These are phyloP conservation scores for Eimeria zaria DNA, from an alignment of 169 alveolate species.

Conservation along the genomic window DNA sequence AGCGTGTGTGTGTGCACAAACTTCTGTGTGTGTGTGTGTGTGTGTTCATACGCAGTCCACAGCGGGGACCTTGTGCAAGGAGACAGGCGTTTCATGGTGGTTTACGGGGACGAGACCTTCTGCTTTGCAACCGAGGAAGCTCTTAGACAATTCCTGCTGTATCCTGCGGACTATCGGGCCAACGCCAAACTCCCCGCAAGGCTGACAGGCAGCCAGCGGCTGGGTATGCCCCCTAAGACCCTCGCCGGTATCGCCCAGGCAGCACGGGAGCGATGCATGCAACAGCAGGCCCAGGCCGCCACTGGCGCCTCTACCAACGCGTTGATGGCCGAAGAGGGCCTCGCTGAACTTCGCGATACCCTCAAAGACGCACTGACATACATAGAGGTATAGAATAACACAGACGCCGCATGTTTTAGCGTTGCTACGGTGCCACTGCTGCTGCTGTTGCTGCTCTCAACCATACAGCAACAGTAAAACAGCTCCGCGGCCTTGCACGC, in stretches of 20 bases:
- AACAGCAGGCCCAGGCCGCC: background rate
- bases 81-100: slow-evolving; percentile 22
- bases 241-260: slow-evolving; percentile 47
- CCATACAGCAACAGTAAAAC: background rate
- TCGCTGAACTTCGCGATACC: slow-evolving; percentile 46
- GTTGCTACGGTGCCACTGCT: background rate
- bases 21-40: background rate
- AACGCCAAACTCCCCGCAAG: slow-evolving; percentile 48
- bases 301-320: background rate
- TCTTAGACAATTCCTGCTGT: background rate
- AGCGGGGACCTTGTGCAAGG: slow-evolving; percentile 47
- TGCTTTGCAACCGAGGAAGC: slow-evolving; percentile 29
- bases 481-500: background rate
- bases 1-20: too few species aligned
- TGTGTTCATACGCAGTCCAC: too few species aligned
- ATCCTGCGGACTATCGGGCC: slow-evolving; percentile 17
- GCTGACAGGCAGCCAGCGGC: slow-evolving; percentile 42
- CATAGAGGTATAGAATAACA: slow-evolving; percentile 52
- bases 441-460: background rate
- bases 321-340: slow-evolving; percentile 49
- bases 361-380: slow-evolving; percentile 55
- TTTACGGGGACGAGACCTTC: slow-evolving; percentile 20
- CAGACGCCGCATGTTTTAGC: background rate
- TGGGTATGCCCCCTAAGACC: slow-evolving; percentile 28
- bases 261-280: slow-evolving; percentile 49